Evolutionary conservation across 164 flowering plant genomes (phyloP).

Genomic region (Amborella trichopoda): DNA sequence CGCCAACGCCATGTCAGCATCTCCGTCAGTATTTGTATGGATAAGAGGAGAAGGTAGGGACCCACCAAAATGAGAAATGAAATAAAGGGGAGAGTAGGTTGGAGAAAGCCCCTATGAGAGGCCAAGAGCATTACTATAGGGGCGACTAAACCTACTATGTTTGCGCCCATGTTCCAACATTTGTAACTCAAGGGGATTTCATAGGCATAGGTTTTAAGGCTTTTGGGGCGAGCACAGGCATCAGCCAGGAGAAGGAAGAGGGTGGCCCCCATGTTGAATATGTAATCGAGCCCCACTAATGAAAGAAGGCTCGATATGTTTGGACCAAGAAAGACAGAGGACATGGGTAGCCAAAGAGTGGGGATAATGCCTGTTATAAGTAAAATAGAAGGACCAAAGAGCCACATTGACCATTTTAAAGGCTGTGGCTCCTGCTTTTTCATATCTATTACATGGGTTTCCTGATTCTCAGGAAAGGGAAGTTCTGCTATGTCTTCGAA

Average conservation of each 20-base stretch:
- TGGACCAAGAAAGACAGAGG: conserved; percentile 77
- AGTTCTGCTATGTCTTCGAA: conserved; percentile 22
- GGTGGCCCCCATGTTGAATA: conserved; percentile 77
- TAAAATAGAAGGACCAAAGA: conserved; percentile 71
- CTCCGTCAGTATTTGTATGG: conserved; percentile 75
- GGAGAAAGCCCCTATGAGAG: conserved; percentile 47
- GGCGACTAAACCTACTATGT: conserved; percentile 36
- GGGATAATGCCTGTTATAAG: conserved; percentile 78
- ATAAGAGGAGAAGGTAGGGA: conserved; percentile 73
- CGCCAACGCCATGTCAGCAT: conserved; percentile 88
- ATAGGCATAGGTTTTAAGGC: conserved; percentile 21
- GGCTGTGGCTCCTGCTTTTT: conserved; percentile 20
- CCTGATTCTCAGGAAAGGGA: conserved; percentile 8
- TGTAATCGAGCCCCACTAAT: conserved; percentile 76
- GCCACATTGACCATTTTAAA: conserved; percentile 82
- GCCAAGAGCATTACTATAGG: conserved; percentile 39
- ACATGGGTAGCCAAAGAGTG: conserved; percentile 75
- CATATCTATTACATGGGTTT: conserved; percentile 5
- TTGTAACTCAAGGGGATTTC: conserved; percentile 54
- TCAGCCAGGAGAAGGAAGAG: conserved; percentile 92
- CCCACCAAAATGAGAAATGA: conserved; percentile 52
- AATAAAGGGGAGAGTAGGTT: conserved; percentile 48
- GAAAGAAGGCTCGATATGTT: conserved; percentile 79
- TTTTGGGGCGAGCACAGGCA: conserved; percentile 51
- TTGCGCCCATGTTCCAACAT: conserved; percentile 74